Conservation (phyloP, 2,329 filamentous ascomycete species). For the Dactylonectria estremocensis region DNA sequence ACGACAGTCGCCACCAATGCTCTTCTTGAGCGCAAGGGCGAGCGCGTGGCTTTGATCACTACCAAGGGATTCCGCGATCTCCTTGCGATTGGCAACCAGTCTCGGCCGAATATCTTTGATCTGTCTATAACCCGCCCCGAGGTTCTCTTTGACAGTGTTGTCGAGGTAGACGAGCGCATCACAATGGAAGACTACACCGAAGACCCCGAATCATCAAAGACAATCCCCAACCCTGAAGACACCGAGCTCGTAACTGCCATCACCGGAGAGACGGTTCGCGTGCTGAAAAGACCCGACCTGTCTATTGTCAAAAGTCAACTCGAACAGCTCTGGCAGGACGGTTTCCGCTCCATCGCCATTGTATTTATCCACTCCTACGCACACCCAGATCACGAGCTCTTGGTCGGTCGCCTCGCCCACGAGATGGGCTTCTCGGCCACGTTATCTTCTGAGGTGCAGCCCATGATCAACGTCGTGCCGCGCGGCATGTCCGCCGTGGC, state of each 20-base stretch:
- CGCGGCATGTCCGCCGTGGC: slow-evolving; percentile 58
- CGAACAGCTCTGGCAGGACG: background rate
- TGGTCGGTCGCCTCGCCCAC: background rate
- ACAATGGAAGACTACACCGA: slow-evolving; percentile 83
- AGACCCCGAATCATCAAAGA: slow-evolving; percentile 69
- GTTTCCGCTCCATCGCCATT: slow-evolving; percentile 3
- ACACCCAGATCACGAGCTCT: background rate
- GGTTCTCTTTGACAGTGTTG: slow-evolving; percentile 77
- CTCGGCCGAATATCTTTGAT: slow-evolving; percentile 81
- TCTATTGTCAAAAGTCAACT: background rate
- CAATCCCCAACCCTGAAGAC: slow-evolving; percentile 59
- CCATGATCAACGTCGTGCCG: slow-evolving; percentile 59
- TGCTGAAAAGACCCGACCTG: slow-evolving; percentile 73
- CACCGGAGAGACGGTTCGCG: slow-evolving; percentile 78
- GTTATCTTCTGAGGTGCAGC: slow-evolving; percentile 10
- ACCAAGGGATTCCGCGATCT: slow-evolving; percentile 82
- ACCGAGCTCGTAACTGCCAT: slow-evolving; percentile 77
- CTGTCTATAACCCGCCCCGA: slow-evolving; percentile 78
- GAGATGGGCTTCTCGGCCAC: slow-evolving; percentile 4
- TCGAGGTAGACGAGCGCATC: slow-evolving; percentile 83
- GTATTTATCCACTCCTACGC: slow-evolving; percentile 10
- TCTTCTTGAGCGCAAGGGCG: slow-evolving; percentile 81
- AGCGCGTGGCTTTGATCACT: slow-evolving; percentile 78
- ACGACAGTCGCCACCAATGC: slow-evolving; percentile 86
- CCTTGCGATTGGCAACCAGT: slow-evolving; percentile 81